Conservation (phyloP, 2,329 filamentous ascomycete genomes). For the Diaporthe sp. region DNA sequence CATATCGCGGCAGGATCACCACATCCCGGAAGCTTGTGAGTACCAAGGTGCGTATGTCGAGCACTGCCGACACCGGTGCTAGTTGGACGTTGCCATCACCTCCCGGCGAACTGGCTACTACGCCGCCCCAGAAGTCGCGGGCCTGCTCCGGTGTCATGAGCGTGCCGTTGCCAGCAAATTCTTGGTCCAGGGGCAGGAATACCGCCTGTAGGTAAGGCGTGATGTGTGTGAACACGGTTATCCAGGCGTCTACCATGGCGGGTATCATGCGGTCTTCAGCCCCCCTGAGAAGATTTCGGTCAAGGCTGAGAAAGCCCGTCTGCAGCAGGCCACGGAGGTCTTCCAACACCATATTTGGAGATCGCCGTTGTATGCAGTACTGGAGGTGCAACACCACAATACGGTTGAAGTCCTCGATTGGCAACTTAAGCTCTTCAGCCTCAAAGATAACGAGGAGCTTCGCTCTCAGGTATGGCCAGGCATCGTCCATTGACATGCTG, state of each 20-base stretch:
- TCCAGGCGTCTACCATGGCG: constrained; percentile 92
- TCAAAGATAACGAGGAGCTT: constrained; percentile 84
- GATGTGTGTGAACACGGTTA: constrained; percentile 90
- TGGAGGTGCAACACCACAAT: constrained; percentile 84
- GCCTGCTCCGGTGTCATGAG: constrained; percentile 85
- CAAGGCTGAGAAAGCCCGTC: constrained; percentile 88
- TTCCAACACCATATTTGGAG: constrained; percentile 78
- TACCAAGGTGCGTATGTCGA: constrained; percentile 91
- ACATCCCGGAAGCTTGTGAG: constrained; percentile 89
- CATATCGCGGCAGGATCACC: constrained; percentile 89
- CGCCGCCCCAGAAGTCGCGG: constrained; percentile 89
- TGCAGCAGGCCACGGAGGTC: constrained; percentile 80
- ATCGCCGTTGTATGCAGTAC: constrained; percentile 80
- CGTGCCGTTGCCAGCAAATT: constrained; percentile 87
- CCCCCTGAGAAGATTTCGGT: constrained; percentile 82
- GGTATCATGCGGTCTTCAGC: constrained; percentile 92
- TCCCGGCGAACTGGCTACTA: constrained; percentile 56
- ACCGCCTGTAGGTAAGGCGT: constrained; percentile 96
- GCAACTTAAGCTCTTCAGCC: constrained; percentile 82
- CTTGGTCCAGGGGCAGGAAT: constrained; percentile 91
- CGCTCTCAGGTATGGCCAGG: constrained; percentile 84
- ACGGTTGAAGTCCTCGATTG: constrained; percentile 86
- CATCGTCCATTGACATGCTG: constrained; percentile 81
- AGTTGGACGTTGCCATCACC: constrained; percentile 52
- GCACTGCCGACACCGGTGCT: constrained; percentile 65